Conservation (phyloP, 352 stramenopile species). For the Phytophthora fragariaefolia region DNA sequence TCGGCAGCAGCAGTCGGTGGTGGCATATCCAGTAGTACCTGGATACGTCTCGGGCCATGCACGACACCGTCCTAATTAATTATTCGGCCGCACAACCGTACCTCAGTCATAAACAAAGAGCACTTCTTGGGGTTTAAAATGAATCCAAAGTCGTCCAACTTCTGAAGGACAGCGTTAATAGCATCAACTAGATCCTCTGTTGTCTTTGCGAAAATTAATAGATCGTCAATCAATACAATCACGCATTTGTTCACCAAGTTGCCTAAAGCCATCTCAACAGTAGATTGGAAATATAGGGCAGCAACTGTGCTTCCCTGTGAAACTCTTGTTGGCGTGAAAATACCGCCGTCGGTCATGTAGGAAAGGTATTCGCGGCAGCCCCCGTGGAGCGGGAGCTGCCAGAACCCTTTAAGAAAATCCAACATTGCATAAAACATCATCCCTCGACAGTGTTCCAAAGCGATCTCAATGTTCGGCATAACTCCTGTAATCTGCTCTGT, state of each 20-base stretch:
- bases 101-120: neutral
- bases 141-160: neutral
- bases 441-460: too few relatives aligned
- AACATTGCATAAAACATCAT: too few relatives aligned
- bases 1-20: neutral
- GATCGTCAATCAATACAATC: neutral
- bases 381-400: too few relatives aligned
- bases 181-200: neutral
- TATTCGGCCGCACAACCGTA: too few relatives aligned
- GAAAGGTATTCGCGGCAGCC: too few relatives aligned
- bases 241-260: neutral
- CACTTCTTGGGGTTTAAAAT: neutral
- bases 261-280: conserved; percentile 19
- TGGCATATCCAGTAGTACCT: neutral
- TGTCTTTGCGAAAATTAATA: neutral
- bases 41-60: neutral
- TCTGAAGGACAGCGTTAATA: neutral
- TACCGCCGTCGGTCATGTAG: too few relatives aligned
- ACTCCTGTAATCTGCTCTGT: too few relatives aligned
- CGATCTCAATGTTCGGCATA: neutral
- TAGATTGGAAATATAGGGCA: conserved; percentile 12
- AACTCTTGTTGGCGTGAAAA: too few relatives aligned
- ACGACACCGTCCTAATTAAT: neutral
- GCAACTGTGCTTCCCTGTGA: conserved; percentile 6
- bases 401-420: too few relatives aligned